Base-by-base conservation (phyloP, 257 asterid genomes). In the Paulownia fortunei region DNA sequence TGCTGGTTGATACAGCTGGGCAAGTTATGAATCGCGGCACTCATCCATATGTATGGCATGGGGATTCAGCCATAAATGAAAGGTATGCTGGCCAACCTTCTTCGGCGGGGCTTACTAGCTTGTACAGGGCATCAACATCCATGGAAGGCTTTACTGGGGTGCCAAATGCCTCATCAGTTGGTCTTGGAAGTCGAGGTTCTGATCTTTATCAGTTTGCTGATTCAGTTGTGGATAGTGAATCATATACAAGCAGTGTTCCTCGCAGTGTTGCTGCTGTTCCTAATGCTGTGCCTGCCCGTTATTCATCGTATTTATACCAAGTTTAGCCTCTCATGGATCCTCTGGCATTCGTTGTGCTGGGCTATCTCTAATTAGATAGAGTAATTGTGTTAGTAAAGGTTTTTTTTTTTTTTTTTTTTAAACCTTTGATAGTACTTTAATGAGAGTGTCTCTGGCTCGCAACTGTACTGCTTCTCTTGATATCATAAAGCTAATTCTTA, bases 121-220 rank as follows among this genome's bases (percentile, higher is more conserved):
- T 88, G 87, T 90, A 92, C 73, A 82, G 86, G 79, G 60, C 78
- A 36, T 59, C 94, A 1, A 47, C 86, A 3, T 82, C 93, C 51
- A 42, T 84, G 46, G 93, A 92, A 72, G 80, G 81, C 10, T 85
- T 81, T 82, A 63, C 88, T 0, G 92, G 91, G 62, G 66, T 83
- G 82, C 85, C 80, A 72, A 87, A 82, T 59, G 42, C 80, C 47
- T 83, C 94, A 15, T 77, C 87, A 0, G 76, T 54, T 76, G 88
- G 87, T 39, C 72, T 12, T 62, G 82, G 83, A 34, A 82, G 75
- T 69, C 83, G 86, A 76, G 83, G 77, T 52, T 59, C 90, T 15
- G 88, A 89, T 83, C 86, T 88, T 18, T 93, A 91, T 83, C 97
- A 90, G 72, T 87, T 87, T 87, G 97, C 88, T 13, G 97, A 90